Conservation (phyloP, 2,329 filamentous ascomycete genomes). For the Aspergillus carbonarius region DNA sequence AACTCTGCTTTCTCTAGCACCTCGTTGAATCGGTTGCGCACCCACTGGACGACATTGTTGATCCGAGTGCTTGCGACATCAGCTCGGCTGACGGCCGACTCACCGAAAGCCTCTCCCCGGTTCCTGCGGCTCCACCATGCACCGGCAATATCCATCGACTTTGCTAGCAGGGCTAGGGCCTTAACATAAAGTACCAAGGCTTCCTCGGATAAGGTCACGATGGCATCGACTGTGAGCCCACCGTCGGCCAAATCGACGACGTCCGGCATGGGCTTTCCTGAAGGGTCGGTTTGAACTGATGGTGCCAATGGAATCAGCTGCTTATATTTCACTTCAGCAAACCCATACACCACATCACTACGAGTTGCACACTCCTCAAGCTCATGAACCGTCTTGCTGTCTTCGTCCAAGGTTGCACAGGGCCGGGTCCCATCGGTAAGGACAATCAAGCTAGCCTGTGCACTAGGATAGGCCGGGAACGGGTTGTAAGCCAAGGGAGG, state of each 20-base stretch:
- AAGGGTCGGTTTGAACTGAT: constrained; percentile 50
- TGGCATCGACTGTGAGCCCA: constrained; percentile 79
- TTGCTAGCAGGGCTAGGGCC: constrained; percentile 81
- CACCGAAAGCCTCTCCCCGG: constrained; percentile 58
- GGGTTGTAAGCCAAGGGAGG: constrained; percentile 58
- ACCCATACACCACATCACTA: constrained; percentile 95
- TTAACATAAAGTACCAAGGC: constrained; percentile 96
- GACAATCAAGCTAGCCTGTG: constrained; percentile 67
- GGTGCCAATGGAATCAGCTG: constrained; percentile 89
- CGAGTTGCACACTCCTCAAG: constrained; percentile 91
- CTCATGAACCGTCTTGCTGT: constrained; percentile 70
- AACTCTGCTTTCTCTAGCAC: constrained; percentile 94
- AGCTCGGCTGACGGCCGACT: constrained; percentile 46
- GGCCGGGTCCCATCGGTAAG: constrained; percentile 63
- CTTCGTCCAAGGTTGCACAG: constrained; percentile 68
- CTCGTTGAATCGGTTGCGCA: constrained; percentile 91
- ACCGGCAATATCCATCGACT: constrained; percentile 93
- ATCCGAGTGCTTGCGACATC: constrained; percentile 66
- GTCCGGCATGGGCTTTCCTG: constrained; percentile 29
- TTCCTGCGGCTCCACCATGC: constrained; percentile 85
- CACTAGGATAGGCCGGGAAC: constrained; percentile 79
- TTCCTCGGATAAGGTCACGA: constrained; percentile 87
- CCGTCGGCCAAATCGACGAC: constrained; percentile 63
- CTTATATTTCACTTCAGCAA: constrained; percentile 97
- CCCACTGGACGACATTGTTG: constrained; percentile 94